A percentile compares a stretch with the other conserved stretches of the same genome.
Evolutionary conservation across 108 stramenopile species (phyloP).

Genomic region (Heterococcus sp.): DNA sequence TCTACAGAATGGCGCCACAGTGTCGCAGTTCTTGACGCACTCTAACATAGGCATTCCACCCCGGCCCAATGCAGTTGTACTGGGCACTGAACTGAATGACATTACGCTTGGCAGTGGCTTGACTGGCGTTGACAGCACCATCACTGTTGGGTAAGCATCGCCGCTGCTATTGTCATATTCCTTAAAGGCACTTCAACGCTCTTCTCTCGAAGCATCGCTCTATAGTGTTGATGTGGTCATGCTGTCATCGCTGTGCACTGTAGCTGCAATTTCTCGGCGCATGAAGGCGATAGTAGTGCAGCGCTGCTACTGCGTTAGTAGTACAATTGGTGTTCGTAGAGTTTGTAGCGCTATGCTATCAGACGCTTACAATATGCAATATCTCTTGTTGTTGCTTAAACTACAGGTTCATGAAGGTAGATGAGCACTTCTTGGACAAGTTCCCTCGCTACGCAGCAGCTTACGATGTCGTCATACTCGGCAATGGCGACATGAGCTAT

Average conservation of each 20-base stretch:
- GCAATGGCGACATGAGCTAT: constrained; percentile 39
- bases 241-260: neutral
- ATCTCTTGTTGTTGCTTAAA: neutral
- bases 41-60: too few species aligned
- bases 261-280: neutral
- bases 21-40: too few species aligned
- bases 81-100: constrained; percentile 37
- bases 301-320: too few species aligned
- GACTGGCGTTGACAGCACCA: constrained; percentile 24
- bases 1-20: constrained; percentile 9
- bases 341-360: too few species aligned
- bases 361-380: too few species aligned
- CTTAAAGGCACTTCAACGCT: neutral
- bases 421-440: constrained; percentile 37
- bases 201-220: too few species aligned
- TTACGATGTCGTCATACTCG: constrained; percentile 35
- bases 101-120: constrained; percentile 9
- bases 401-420: constrained; percentile 16
- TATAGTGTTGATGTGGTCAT: too few species aligned
- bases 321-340: too few species aligned
- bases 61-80: constrained; percentile 24
- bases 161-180: too few species aligned
- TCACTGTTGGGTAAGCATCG: constrained; percentile 11
- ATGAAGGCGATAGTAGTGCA: too few species aligned
- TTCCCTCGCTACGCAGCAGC: constrained; percentile 34